A percentile compares a stretch with the other conserved stretches of the same genome.
Evolutionary conservation across 345 rosid species (phyloP).

Genomic region (Camelina sativa): DNA sequence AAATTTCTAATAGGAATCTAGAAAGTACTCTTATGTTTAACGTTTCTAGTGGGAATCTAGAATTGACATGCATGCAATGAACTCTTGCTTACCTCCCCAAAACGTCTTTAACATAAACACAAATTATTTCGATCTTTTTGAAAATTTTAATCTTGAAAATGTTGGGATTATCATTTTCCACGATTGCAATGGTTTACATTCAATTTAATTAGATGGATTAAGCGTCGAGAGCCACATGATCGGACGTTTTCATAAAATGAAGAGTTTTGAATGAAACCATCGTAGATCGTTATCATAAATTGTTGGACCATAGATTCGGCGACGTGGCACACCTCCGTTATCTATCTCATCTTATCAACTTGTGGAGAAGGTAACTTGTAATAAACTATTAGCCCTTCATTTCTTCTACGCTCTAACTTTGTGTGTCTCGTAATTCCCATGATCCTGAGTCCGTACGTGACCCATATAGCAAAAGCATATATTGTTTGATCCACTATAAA

Average conservation of each 20-base stretch:
- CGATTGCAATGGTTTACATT: slow-evolving; percentile 21
- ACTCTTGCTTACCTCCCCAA: too few species aligned
- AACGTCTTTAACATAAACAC: slow-evolving; percentile 1
- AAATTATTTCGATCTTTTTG: neutral
- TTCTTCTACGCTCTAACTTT: slow-evolving; percentile 16
- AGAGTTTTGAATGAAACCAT: neutral
- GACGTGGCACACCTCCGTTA: slow-evolving; percentile 32
- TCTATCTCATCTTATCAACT: neutral
- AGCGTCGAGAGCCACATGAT: neutral
- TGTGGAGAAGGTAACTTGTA: neutral
- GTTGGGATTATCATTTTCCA: neutral
- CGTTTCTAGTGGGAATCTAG: neutral
- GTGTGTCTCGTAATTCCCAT: slow-evolving; percentile 4
- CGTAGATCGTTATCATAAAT: slow-evolving; percentile 31
- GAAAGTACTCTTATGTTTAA: neutral
- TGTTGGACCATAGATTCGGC: slow-evolving; percentile 19
- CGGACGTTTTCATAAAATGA: neutral
- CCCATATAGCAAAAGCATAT: neutral
- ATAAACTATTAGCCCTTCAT: slow-evolving; percentile 1
- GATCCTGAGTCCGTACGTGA: neutral
- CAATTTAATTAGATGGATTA: too few species aligned
- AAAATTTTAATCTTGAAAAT: neutral
- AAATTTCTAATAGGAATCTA: neutral
- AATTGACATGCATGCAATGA: slow-evolving; percentile 16
- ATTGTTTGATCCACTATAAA: neutral